These are phyloP conservation scores for Proliferodiscus dingleyae DNA, from an alignment of 2,329 filamentous ascomycete genomes.

Conservation along the genomic window DNA sequence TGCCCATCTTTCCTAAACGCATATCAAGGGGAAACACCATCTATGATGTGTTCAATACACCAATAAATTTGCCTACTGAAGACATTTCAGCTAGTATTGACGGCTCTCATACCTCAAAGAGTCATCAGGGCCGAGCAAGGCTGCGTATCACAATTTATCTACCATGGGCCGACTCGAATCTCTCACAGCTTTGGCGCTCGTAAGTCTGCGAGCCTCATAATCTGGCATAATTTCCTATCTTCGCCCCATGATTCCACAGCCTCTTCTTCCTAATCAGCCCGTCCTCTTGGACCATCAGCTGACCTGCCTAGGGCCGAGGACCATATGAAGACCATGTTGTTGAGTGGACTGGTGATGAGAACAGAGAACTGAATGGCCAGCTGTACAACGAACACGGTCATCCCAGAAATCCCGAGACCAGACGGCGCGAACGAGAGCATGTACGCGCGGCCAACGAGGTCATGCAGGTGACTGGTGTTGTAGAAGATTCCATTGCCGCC, in stretches of 20 bases:
- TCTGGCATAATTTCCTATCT: background rate
- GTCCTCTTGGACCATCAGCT: background rate
- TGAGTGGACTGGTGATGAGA: constrained; percentile 8
- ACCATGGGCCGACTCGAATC: constrained; percentile 23
- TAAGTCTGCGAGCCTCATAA: constrained; percentile 7
- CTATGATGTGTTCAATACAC: too few species aligned
- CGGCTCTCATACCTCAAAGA: background rate
- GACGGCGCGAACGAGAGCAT: constrained; percentile 28
- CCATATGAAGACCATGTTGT: constrained; percentile 32
- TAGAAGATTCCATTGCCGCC: constrained; percentile 27
- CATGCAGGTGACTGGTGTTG: constrained; percentile 32
- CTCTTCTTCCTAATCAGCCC: background rate
- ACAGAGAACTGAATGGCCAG: constrained; percentile 13
- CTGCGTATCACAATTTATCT: background rate
- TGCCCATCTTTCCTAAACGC: too few species aligned
- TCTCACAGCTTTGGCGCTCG: constrained; percentile 21
- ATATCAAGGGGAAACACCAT: too few species aligned
- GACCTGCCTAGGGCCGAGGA: constrained; percentile 27
- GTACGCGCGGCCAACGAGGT: constrained; percentile 34
- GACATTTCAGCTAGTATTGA: too few species aligned
- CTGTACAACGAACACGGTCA: constrained; percentile 31
- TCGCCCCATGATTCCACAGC: background rate
- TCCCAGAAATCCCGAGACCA: constrained; percentile 31
- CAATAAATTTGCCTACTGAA: too few species aligned
- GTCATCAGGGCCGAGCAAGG: background rate